Conservation (phyloP, 2,329 filamentous ascomycete species). For the Diplodia corticola region DNA sequence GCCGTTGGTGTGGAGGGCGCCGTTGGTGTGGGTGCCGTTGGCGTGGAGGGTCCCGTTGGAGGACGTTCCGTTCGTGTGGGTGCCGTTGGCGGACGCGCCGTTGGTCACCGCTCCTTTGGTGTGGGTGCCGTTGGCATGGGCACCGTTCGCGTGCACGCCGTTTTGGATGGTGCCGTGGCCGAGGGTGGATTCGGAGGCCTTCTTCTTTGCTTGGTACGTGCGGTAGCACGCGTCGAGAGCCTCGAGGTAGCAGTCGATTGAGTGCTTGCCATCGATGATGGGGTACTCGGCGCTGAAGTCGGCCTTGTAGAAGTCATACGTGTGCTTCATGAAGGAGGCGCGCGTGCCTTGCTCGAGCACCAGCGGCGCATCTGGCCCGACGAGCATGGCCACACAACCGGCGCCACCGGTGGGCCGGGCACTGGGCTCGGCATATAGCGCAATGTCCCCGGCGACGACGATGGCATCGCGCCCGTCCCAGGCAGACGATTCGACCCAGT, state of each 20-base stretch:
- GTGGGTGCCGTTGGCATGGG: too few relatives aligned
- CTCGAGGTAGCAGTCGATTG: conserved; percentile 55
- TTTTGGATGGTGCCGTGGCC: too few relatives aligned
- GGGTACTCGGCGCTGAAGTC: conserved; percentile 56
- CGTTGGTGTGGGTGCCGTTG: conserved; percentile 20
- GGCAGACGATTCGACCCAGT: conserved; percentile 56
- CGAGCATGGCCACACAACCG: conserved; percentile 56
- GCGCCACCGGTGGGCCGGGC: conserved; percentile 55
- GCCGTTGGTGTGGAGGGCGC: too few relatives aligned
- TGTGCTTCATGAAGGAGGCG: conserved; percentile 53
- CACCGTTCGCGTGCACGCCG: too few relatives aligned
- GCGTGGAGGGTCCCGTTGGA: conserved; percentile 13
- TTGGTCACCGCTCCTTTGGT: too few relatives aligned
- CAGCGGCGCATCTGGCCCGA: conserved; percentile 53
- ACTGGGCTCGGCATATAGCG: conserved; percentile 56
- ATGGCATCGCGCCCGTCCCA: conserved; percentile 56
- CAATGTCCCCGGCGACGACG: conserved; percentile 56
- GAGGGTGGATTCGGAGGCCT: conserved; percentile 8
- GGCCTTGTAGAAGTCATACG: conserved; percentile 58
- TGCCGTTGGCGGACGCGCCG: too few relatives aligned
- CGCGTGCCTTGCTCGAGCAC: conserved; percentile 52
- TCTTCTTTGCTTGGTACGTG: conserved; percentile 53
- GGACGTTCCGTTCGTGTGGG: too few relatives aligned
- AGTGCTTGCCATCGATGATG: conserved; percentile 55
- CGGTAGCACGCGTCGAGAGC: conserved; percentile 56